These are phyloP conservation scores for Pseudocercospora eumusae DNA, from an alignment of 2,329 filamentous ascomycete species.

Conservation along the genomic window DNA sequence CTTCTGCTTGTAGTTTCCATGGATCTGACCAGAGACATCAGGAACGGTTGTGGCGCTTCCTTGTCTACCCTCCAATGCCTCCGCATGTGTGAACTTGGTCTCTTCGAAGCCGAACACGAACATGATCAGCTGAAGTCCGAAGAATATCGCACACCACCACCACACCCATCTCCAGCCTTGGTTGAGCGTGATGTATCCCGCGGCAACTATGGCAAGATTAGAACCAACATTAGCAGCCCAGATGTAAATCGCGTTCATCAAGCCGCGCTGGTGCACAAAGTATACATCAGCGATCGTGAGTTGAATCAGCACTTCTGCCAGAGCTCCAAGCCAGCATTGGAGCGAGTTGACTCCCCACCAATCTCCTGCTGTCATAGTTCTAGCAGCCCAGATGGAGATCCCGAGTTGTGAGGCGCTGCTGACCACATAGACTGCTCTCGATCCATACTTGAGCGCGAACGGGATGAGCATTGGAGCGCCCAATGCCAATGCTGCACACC, in stretches of 20 bases:
- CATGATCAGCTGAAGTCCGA: constrained; percentile 42
- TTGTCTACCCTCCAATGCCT: constrained; percentile 27
- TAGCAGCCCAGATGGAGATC: constrained; percentile 53
- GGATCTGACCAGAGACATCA: constrained; percentile 12
- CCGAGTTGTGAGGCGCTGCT: constrained; percentile 52
- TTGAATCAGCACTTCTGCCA: constrained; percentile 56
- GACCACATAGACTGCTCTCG: constrained; percentile 53
- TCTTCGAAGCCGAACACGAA: constrained; percentile 51
- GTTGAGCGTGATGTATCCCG: constrained; percentile 45
- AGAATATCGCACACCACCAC: constrained; percentile 50
- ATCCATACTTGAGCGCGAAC: constrained; percentile 54
- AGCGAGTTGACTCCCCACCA: constrained; percentile 49
- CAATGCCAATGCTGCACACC: constrained; percentile 51
- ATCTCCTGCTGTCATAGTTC: constrained; percentile 46
- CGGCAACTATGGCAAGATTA: constrained; percentile 45
- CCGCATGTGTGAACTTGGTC: constrained; percentile 33
- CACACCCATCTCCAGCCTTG: constrained; percentile 54
- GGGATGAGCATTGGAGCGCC: constrained; percentile 55
- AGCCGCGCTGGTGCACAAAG: constrained; percentile 49
- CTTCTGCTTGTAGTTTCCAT: constrained; percentile 22
- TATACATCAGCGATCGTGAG: constrained; percentile 50
- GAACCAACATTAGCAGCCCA: constrained; percentile 41
- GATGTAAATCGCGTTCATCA: constrained; percentile 53
- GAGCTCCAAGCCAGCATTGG: constrained; percentile 49
- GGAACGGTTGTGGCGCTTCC: constrained; percentile 25